phyloP scores from a whole-genome alignment of 768 basidiomycete genomes.

The Naematelia encephala region DNA sequence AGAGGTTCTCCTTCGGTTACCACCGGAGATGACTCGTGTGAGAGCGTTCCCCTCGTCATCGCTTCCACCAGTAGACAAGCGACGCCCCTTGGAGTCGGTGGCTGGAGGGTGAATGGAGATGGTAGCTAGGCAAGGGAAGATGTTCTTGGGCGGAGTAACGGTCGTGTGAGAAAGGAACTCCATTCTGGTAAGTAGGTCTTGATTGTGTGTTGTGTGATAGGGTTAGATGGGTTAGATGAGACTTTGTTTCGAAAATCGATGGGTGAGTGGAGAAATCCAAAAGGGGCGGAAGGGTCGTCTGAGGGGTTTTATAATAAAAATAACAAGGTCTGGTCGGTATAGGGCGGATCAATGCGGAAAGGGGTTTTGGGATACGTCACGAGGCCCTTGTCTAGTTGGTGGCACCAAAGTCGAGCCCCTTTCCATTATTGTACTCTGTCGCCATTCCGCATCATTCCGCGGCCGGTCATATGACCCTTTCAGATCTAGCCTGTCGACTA shows the following conservation, averaged over 20 bases:
- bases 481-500: too few species aligned
- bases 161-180: conserved; percentile 25
- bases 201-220: background rate
- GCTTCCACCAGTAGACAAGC: conserved; percentile 25
- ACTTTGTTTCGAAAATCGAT: background rate
- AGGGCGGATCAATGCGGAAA: background rate
- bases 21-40: conserved; percentile 35
- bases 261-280: background rate
- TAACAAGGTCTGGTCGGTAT: background rate
- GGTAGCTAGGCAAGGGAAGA: conserved; percentile 38
- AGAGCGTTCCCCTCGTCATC: conserved; percentile 29
- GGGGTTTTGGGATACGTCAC: background rate
- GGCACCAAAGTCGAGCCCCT: too few species aligned
- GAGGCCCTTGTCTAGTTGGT: too few species aligned
- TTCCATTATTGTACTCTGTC: too few species aligned
- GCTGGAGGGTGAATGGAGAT: conserved; percentile 30
- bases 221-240: background rate
- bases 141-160: conserved; percentile 31
- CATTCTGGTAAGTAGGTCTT: conserved; percentile 10
- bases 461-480: too few species aligned
- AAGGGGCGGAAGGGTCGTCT: background rate
- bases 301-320: background rate
- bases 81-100: conserved; percentile 12
- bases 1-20: conserved; percentile 26
- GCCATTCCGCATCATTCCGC: too few species aligned